Percentiles rank a stretch among this genome's conserved stretches.
These are phyloP conservation scores for Kodamaea lidongshanica DNA, from an alignment of 805 yeast genomes.

Conservation along the genomic window DNA sequence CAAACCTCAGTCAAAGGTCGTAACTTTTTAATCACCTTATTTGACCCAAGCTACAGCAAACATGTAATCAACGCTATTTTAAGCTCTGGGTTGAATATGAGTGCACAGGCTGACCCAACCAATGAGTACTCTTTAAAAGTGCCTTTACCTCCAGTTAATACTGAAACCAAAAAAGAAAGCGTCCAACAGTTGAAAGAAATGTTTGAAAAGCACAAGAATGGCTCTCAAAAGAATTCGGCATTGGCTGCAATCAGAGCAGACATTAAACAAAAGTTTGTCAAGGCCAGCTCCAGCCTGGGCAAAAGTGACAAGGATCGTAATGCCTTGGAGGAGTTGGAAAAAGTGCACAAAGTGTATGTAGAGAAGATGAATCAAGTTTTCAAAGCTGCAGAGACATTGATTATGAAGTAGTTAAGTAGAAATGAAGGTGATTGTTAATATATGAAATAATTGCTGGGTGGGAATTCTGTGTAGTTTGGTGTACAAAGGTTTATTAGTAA, in stretches of 20 bases:
- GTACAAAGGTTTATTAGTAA: no score
- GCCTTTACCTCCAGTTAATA: constrained; percentile 67
- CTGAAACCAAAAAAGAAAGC: constrained; percentile 54
- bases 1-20: constrained; percentile 67
- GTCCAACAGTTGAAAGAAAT: constrained; percentile 59
- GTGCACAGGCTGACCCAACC: constrained; percentile 69
- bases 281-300: constrained; percentile 38
- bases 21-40: constrained; percentile 70
- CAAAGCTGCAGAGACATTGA: constrained; percentile 22
- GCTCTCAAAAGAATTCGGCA: constrained; percentile 42
- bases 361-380: constrained; percentile 45
- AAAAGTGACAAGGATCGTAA: constrained; percentile 48
- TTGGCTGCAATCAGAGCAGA: constrained; percentile 37
- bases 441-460: no score
- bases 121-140: constrained; percentile 70
- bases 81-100: constrained; percentile 64
- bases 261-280: constrained; percentile 53
- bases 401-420: constrained; percentile 22
- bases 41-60: constrained; percentile 72
- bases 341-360: constrained; percentile 57
- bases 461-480: no score
- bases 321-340: constrained; percentile 58
- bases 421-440: neutral
- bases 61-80: constrained; percentile 65
- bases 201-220: constrained; percentile 56